Evolutionary conservation across 192 early-diverging fungal genomes (phyloP).

Genomic region (Funneliformis geosporum): DNA sequence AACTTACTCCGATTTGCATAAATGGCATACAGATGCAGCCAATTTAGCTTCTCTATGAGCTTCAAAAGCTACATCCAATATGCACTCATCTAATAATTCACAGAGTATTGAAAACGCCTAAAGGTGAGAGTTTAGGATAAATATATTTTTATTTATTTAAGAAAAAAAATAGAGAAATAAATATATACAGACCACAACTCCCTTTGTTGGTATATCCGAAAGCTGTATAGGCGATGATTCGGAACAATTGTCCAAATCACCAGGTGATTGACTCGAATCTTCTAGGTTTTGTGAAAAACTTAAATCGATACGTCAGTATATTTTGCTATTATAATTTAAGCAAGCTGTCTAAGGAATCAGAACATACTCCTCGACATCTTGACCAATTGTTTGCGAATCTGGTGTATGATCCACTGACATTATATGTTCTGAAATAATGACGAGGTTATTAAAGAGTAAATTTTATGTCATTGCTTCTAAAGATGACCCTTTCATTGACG

Average conservation of each 20-base stretch:
- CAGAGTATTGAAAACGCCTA: conserved; percentile 62
- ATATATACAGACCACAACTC: neutral
- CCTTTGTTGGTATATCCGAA: neutral
- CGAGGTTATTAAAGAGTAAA: neutral
- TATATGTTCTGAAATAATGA: neutral
- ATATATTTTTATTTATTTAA: too few relatives aligned
- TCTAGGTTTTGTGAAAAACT: neutral
- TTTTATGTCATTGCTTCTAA: too few relatives aligned
- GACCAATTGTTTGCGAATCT: neutral
- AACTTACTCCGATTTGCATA: conserved; percentile 78
- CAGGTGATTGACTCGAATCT: neutral
- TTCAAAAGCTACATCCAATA: conserved; percentile 73
- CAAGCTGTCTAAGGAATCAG: neutral
- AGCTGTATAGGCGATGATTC: neutral
- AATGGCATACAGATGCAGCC: conserved; percentile 60
- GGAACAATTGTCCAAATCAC: neutral
- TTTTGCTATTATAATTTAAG: neutral
- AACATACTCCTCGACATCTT: neutral
- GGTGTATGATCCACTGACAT: neutral
- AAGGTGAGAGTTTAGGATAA: neutral
- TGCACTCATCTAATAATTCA: conserved; percentile 74
- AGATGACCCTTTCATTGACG: too few relatives aligned
- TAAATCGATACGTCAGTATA: neutral
- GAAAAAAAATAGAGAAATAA: neutral
- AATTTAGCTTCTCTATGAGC: conserved; percentile 68